Evolutionary conservation across 768 basidiomycete genomes (phyloP).

Genomic region (Termitomyces sp.): DNA sequence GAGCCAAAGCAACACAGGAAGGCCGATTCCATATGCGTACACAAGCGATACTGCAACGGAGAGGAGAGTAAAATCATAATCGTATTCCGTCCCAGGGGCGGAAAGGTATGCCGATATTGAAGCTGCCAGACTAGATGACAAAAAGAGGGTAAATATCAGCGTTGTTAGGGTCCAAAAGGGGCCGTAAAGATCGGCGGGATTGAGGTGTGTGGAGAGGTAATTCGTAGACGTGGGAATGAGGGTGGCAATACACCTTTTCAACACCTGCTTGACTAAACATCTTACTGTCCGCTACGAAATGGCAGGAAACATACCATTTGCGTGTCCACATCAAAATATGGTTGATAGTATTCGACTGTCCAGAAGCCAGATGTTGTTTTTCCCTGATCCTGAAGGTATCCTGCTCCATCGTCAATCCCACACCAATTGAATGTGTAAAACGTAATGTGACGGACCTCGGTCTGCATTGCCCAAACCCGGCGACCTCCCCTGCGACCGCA

Average conservation of each 20-base stretch:
- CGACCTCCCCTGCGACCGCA: slow-evolving; percentile 24
- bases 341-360: slow-evolving; percentile 83
- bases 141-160: slow-evolving; percentile 87
- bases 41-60: slow-evolving; percentile 80
- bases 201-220: slow-evolving; percentile 60
- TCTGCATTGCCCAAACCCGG: slow-evolving; percentile 48
- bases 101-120: slow-evolving; percentile 88
- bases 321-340: slow-evolving; percentile 88
- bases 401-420: slow-evolving; percentile 33
- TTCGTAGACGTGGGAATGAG: slow-evolving; percentile 68
- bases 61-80: slow-evolving; percentile 85
- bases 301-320: slow-evolving; percentile 44
- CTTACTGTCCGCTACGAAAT: neutral
- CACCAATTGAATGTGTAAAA: neutral
- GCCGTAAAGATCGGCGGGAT: slow-evolving; percentile 77
- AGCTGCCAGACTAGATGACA: slow-evolving; percentile 88
- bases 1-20: slow-evolving; percentile 84
- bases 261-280: slow-evolving; percentile 38
- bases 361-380: slow-evolving; percentile 61
- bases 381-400: slow-evolving; percentile 58
- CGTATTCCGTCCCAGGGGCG: slow-evolving; percentile 47
- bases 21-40: slow-evolving; percentile 81
- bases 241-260: slow-evolving; percentile 73
- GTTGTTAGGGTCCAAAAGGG: slow-evolving; percentile 99
- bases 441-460: slow-evolving; percentile 36